These are phyloP conservation scores for Penicillium palitans DNA, from an alignment of 2,329 filamentous ascomycete genomes.

Conservation along the genomic window DNA sequence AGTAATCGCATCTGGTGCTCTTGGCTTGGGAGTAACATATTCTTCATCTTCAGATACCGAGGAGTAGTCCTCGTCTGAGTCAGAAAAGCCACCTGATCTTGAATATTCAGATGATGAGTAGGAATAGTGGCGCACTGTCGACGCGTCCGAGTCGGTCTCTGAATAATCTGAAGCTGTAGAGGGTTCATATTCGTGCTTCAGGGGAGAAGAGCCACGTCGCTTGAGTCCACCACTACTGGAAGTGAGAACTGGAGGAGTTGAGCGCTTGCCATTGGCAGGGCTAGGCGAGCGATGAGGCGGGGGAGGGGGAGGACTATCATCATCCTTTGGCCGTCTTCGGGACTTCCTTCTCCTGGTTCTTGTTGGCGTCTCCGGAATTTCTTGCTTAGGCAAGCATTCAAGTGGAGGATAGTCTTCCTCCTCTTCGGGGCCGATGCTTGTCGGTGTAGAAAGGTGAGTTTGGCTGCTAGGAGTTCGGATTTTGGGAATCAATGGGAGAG, in stretches of 20 bases:
- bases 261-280: conserved; percentile 47
- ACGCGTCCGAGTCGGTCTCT: conserved; percentile 53
- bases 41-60: conserved; percentile 55
- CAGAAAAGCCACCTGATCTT: conserved; percentile 43
- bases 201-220: conserved; percentile 81
- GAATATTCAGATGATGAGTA: conserved; percentile 26
- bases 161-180: conserved; percentile 68
- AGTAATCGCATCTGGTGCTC: conserved; percentile 40
- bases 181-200: conserved; percentile 96
- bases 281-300: conserved; percentile 57
- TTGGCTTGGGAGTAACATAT: conserved; percentile 50
- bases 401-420: conserved; percentile 32
- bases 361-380: conserved; percentile 27
- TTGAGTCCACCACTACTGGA: conserved; percentile 52
- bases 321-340: conserved; percentile 31
- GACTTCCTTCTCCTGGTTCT: conserved; percentile 29
- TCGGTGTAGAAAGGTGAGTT: conserved; percentile 31
- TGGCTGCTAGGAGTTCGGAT: conserved; percentile 42
- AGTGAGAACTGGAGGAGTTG: conserved; percentile 50
- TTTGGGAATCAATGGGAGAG: conserved; percentile 48
- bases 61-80: conserved; percentile 39
- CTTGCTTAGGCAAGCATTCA: conserved; percentile 21
- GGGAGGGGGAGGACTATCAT: conserved; percentile 40
- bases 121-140: conserved; percentile 55
- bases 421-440: conserved; percentile 27